These are phyloP conservation scores for Oryza coarctata DNA, from an alignment of 176 grass and related monocot genomes.

Conservation along the genomic window DNA sequence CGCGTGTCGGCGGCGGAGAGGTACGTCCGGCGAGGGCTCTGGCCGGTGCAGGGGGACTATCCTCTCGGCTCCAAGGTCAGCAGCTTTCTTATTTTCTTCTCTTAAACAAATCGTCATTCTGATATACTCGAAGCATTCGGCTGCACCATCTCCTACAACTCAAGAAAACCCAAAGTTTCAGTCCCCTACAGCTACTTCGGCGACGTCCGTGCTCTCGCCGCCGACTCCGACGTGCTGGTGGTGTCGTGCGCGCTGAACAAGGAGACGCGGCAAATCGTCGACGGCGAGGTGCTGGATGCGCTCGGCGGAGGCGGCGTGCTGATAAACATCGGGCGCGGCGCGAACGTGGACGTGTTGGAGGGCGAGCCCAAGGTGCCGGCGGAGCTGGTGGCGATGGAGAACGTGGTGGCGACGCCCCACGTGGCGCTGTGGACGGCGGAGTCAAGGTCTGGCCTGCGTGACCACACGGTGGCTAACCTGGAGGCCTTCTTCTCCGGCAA, in stretches of 20 bases:
- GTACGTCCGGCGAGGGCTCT: constrained; percentile 27
- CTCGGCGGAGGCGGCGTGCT: constrained; percentile 36
- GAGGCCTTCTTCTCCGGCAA: constrained; percentile 46
- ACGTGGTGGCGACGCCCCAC: constrained; percentile 44
- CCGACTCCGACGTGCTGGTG: constrained; percentile 37
- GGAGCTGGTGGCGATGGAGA: constrained; percentile 46
- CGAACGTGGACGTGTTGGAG: constrained; percentile 44
- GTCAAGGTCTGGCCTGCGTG: neutral
- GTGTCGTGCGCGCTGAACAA: constrained; percentile 47
- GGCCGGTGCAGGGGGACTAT: constrained; percentile 26
- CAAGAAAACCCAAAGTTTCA: constrained; percentile 22
- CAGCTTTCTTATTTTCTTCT: neutral
- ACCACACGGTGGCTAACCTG: constrained; percentile 18
- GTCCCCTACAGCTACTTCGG: constrained; percentile 32
- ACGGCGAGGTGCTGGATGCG: constrained; percentile 32
- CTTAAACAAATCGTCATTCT: neutral
- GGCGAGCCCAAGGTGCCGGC: constrained; percentile 34
- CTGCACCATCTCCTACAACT: constrained; percentile 56
- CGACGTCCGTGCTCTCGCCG: constrained; percentile 25
- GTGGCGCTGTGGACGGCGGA: constrained; percentile 18
- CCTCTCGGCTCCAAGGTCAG: constrained; percentile 45
- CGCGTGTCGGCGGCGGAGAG: constrained; percentile 31
- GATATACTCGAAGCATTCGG: constrained; percentile 22
- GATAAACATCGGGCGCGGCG: constrained; percentile 50
- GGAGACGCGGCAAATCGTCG: constrained; percentile 29